These are phyloP conservation scores for Pharnaceum exiguum DNA, from an alignment of 148 eudicot genomes.

Conservation along the genomic window DNA sequence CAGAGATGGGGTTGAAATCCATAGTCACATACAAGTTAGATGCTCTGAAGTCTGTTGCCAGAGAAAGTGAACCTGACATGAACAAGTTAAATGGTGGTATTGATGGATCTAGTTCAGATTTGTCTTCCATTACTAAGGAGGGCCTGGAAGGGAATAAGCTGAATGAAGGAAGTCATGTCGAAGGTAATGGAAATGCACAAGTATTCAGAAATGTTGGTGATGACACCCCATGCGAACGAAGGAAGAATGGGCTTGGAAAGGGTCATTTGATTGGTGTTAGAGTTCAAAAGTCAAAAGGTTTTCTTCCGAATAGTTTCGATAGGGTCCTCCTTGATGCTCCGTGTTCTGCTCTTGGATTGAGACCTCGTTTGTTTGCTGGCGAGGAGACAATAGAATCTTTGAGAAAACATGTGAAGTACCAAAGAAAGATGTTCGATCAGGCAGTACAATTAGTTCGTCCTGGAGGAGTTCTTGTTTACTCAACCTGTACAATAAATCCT, in stretches of 20 bases:
- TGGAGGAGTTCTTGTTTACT: slow-evolving; percentile 91
- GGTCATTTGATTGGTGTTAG: slow-evolving; percentile 56
- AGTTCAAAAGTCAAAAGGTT: slow-evolving; percentile 79
- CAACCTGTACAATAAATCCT: slow-evolving; percentile 95
- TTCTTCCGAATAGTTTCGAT: slow-evolving; percentile 75
- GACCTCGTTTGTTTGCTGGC: slow-evolving; percentile 89
- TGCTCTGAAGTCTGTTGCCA: slow-evolving; percentile 77
- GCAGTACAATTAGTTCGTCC: slow-evolving; percentile 93
- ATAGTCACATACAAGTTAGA: slow-evolving; percentile 75
- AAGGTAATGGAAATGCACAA: background rate
- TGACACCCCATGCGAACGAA: slow-evolving; percentile 24
- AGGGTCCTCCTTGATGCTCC: slow-evolving; percentile 98
- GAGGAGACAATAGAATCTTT: slow-evolving; percentile 79
- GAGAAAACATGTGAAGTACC: slow-evolving; percentile 67
- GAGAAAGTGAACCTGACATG: slow-evolving; percentile 22
- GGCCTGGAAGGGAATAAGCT: background rate
- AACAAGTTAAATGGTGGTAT: slow-evolving; percentile 4
- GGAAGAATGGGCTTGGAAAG: slow-evolving; percentile 76
- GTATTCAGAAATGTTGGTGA: slow-evolving; percentile 17
- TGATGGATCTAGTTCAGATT: slow-evolving; percentile 5
- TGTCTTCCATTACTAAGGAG: background rate
- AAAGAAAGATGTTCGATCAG: slow-evolving; percentile 84
- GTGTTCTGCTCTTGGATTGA: slow-evolving; percentile 93
- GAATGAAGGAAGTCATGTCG: background rate
- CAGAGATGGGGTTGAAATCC: slow-evolving; percentile 76